Conservation (phyloP, 176 grass and related monocot species). For the Oryza meyeriana region DNA sequence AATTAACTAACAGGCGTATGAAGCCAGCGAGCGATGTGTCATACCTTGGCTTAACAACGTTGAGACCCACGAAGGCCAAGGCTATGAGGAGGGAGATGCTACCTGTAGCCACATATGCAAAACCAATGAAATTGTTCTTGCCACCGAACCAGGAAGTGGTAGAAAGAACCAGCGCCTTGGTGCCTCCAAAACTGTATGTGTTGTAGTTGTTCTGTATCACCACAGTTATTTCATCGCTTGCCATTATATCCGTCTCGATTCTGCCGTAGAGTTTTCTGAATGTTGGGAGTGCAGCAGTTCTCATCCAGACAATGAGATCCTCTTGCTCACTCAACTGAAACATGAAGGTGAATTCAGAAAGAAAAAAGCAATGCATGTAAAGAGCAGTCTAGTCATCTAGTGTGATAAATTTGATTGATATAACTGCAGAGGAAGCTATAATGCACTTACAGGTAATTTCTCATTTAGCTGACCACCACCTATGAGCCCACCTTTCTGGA, state of each 20-base stretch:
- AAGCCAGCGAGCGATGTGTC: background rate
- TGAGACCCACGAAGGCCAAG: constrained; percentile 58
- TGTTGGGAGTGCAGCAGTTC: constrained; percentile 67
- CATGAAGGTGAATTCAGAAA: background rate
- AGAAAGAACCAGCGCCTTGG: constrained; percentile 82
- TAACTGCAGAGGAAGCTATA: background rate
- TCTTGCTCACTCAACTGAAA: constrained; percentile 86
- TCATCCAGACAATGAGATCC: constrained; percentile 93
- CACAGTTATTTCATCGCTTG: constrained; percentile 70
- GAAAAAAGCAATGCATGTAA: background rate
- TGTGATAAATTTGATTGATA: background rate
- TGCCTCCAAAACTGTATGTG: constrained; percentile 84
- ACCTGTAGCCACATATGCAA: constrained; percentile 66
- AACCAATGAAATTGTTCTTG: constrained; percentile 82
- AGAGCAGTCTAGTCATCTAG: background rate
- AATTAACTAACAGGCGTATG: no score
- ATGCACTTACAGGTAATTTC: constrained; percentile 58
- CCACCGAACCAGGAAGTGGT: constrained; percentile 85
- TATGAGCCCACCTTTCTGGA: constrained; percentile 59
- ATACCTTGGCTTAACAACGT: constrained; percentile 74
- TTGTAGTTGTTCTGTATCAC: constrained; percentile 96
- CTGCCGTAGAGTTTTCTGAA: constrained; percentile 93
- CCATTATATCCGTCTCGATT: constrained; percentile 64
- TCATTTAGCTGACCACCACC: constrained; percentile 69
- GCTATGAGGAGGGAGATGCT: constrained; percentile 68